Conservation (phyloP, 1,139 yeast genomes). For the Oligophagozyma castellii region DNA sequence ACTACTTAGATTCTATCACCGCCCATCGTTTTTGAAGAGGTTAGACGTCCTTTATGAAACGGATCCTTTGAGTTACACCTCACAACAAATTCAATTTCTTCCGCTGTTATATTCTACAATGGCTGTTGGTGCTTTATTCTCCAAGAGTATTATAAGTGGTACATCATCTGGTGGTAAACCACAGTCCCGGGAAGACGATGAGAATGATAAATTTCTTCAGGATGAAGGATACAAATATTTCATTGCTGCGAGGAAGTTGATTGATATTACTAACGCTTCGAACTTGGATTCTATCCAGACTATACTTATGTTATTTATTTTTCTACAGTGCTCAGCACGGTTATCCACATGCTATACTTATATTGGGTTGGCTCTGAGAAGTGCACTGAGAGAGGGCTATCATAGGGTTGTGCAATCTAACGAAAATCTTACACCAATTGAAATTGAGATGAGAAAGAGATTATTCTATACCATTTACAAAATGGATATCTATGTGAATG, state of each 20-base stretch:
- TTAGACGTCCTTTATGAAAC: conserved; percentile 47
- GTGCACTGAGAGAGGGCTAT: conserved; percentile 76
- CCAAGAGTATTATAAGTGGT: conserved; percentile 29
- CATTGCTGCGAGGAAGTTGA: conserved; percentile 71
- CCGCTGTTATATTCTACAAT: conserved; percentile 62
- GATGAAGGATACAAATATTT: conserved; percentile 83
- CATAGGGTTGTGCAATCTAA: conserved; percentile 43
- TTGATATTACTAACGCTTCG: conserved; percentile 58
- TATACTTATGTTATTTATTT: conserved; percentile 50
- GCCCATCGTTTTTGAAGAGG: conserved; percentile 63
- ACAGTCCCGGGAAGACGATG: conserved; percentile 3
- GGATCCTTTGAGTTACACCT: conserved; percentile 52
- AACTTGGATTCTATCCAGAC: conserved; percentile 63
- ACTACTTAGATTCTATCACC: conserved; percentile 70
- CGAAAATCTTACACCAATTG: conserved; percentile 59
- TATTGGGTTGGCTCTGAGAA: conserved; percentile 82
- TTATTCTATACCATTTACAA: conserved; percentile 81
- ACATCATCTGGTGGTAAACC: conserved; percentile 13
- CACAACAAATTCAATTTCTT: conserved; percentile 55
- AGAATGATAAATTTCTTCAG: conserved; percentile 37
- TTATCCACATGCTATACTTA: conserved; percentile 83
- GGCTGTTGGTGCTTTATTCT: conserved; percentile 70
- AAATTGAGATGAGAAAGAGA: conserved; percentile 72
- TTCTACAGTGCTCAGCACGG: conserved; percentile 81
- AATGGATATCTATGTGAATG: conserved; percentile 83